Evolutionary conservation across 306 rosid species (phyloP), one percentile per base, ranked within the genome.

Genomic region (Trichosanthes cucumerina): DNA sequence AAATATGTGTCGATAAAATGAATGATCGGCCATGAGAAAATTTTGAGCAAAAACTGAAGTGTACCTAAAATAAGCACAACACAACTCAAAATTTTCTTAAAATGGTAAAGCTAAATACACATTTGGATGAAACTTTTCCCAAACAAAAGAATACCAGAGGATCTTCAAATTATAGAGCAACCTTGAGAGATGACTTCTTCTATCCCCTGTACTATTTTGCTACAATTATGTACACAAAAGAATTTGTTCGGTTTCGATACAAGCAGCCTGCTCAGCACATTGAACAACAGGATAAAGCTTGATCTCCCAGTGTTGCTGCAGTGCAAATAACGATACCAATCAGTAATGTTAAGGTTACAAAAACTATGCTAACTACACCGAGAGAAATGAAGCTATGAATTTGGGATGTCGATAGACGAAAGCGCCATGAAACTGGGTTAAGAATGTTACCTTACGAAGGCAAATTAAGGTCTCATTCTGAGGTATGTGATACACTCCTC

Each of bases 221-320:
- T 28, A 49, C 16, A 18, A 28, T 49, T 73, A 73, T 73, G 60
- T 73, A 73, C 77, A 73, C 59, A 46, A 28, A 73, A 73, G 41
- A 47, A 73, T 49, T 18, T 28, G 59, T 18, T 73, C 43, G 15
- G 43, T 73, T 49, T 73, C 24, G 21, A 49, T 21, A 44, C 56
- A 44, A 70, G 56, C 57, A 24, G 38, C 26, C 24, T 65, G 75
- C 41, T 28, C 60, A 73, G 43, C 44, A 2, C 77, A 47, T 47
- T 16, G 16, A 49, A 28, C 8, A 69, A 41, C 52, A 68, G 74
- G 74, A 68, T 65, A 38, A 34, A 41, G 54, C 56, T 14, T 14
- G 34, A 41, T 26, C 77, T 8, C 24, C 58, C 41, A 6, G 59
- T 3, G 33, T 43, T 69, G 54, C 75, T 69, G 75, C 76, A 70